These are phyloP conservation scores for Fusarium austroafricanum DNA, from an alignment of 2,329 filamentous ascomycete genomes.

Conservation along the genomic window DNA sequence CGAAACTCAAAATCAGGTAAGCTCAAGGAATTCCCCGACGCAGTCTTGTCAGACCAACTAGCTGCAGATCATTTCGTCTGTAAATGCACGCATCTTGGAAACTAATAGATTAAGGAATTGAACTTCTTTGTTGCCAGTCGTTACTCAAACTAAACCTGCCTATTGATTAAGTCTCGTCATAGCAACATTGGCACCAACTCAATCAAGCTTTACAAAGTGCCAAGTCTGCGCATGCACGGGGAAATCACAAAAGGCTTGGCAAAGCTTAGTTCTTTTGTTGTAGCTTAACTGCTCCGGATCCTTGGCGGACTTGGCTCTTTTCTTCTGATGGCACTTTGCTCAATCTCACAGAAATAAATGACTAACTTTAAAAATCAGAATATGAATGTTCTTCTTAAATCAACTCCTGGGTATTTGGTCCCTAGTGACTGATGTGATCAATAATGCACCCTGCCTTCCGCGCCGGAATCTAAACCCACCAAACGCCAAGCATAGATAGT, in stretches of 20 bases:
- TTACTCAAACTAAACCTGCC: not conserved
- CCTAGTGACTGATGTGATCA: slow-evolving; percentile 36
- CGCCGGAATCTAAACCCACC: slow-evolving; percentile 24
- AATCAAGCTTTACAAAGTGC: slow-evolving; percentile 41
- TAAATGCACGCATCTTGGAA: not conserved
- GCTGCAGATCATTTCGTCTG: not conserved
- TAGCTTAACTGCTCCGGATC: slow-evolving; percentile 27
- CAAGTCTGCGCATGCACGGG: slow-evolving; percentile 40
- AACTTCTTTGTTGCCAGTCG: not conserved
- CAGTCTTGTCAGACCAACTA: not conserved
- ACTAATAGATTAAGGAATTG: not conserved
- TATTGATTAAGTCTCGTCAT: slow-evolving; percentile 6
- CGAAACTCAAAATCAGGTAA: not conserved
- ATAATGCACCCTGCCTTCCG: slow-evolving; percentile 20
- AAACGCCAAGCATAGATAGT: slow-evolving; percentile 28
- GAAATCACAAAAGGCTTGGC: slow-evolving; percentile 43
- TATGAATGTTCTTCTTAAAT: not conserved
- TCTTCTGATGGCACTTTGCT: not conserved
- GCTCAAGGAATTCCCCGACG: not conserved
- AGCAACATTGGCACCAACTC: slow-evolving; percentile 15
- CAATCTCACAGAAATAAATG: not conserved
- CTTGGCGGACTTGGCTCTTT: slow-evolving; percentile 29
- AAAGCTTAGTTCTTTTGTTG: slow-evolving; percentile 46
- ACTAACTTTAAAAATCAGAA: not conserved
- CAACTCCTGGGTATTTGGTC: slow-evolving; percentile 46